These are phyloP conservation scores for Penicillium sp. DNA, from an alignment of 2,329 filamentous ascomycete genomes.

Conservation along the genomic window DNA sequence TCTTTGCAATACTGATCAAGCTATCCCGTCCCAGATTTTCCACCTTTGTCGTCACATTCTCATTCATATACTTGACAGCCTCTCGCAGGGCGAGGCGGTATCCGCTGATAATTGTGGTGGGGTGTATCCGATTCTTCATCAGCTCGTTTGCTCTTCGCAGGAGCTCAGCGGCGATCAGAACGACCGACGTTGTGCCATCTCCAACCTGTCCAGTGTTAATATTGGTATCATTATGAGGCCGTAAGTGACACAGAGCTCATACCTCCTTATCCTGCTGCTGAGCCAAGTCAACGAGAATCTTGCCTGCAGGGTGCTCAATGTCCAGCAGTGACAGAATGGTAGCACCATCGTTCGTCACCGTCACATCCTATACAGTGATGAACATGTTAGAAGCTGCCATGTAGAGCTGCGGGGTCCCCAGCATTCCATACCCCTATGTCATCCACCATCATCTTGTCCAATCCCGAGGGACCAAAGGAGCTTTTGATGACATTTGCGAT, in stretches of 20 bases:
- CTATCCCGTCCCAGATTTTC: constrained; percentile 86
- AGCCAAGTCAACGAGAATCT: constrained; percentile 94
- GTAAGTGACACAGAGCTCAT: constrained; percentile 7
- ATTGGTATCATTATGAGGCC: constrained; percentile 5
- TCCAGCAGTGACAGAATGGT: constrained; percentile 93
- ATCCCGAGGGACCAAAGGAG: constrained; percentile 91
- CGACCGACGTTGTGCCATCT: constrained; percentile 95
- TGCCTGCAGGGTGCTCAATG: constrained; percentile 95
- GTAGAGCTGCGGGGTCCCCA: constrained; percentile 19
- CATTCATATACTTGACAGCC: constrained; percentile 97
- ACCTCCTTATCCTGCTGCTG: constrained; percentile 97
- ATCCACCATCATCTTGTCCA: constrained; percentile 99
- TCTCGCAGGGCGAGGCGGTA: constrained; percentile 93
- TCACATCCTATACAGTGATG: constrained; percentile 67
- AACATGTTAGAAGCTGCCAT: constrained; percentile 19
- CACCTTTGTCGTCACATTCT: constrained; percentile 95
- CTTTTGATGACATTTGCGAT: constrained; percentile 99
- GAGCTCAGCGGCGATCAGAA: constrained; percentile 93
- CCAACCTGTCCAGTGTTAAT: constrained; percentile 55
- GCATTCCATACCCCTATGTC: constrained; percentile 74
- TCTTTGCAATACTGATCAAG: constrained; percentile 91
- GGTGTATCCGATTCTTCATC: constrained; percentile 99
- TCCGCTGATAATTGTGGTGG: constrained; percentile 97
- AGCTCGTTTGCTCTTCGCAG: constrained; percentile 91
- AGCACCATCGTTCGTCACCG: constrained; percentile 96